Evolutionary conservation across 1,284 basidiomycete genomes (phyloP).

Genomic region (Trametes pubescens): DNA sequence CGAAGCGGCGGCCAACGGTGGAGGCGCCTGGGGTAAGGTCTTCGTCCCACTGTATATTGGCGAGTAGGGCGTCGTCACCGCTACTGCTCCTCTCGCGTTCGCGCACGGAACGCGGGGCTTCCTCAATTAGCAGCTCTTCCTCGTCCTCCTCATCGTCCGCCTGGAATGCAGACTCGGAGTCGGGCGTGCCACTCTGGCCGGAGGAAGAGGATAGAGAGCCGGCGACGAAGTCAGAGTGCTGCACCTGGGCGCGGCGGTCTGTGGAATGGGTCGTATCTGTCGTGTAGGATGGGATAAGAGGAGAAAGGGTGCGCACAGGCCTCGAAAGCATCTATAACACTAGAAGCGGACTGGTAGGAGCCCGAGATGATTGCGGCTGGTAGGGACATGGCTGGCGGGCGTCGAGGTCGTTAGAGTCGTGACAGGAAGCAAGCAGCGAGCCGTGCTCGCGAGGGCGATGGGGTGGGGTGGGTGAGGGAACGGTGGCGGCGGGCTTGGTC

Average conservation of each 20-base stretch:
- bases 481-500: background rate
- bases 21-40: slow-evolving; percentile 39
- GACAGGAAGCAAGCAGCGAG: slow-evolving; percentile 13
- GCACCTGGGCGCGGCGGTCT: slow-evolving; percentile 72
- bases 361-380: slow-evolving; percentile 57
- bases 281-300: slow-evolving; percentile 16
- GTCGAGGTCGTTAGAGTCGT: slow-evolving; percentile 29
- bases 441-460: background rate
- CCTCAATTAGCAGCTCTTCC: slow-evolving; percentile 22
- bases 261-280: slow-evolving; percentile 15
- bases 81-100: slow-evolving; percentile 36
- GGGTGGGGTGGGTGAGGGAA: slow-evolving; percentile 4
- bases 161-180: slow-evolving; percentile 44
- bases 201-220: slow-evolving; percentile 53
- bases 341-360: slow-evolving; percentile 54
- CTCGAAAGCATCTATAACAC: slow-evolving; percentile 60
- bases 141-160: slow-evolving; percentile 48
- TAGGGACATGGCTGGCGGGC: slow-evolving; percentile 46
- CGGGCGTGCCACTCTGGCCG: slow-evolving; percentile 41
- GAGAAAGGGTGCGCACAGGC: slow-evolving; percentile 53
- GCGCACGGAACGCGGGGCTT: slow-evolving; percentile 22
- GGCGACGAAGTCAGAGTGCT: slow-evolving; percentile 66
- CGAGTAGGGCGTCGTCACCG: slow-evolving; percentile 44
- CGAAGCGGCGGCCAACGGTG: slow-evolving; percentile 14
- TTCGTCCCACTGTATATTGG: slow-evolving; percentile 57